Percentiles rank a stretch among this genome's conserved stretches.
phyloP scores from a whole-genome alignment of 1,139 yeast genomes.

The Debaryomyces singareniensis region DNA sequence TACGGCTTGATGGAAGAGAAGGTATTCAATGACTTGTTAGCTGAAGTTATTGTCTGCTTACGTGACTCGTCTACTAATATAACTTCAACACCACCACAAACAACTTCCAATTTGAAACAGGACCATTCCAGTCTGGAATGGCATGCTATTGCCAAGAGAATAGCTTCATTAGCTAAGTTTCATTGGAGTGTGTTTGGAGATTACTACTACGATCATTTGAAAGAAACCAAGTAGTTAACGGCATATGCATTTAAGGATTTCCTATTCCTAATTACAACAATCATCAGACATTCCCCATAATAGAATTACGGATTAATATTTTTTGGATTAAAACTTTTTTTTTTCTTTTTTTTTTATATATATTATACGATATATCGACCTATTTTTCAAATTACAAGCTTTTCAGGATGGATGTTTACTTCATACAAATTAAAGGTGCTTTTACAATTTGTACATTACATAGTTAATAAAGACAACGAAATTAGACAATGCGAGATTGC shows the following conservation, averaged over 20 bases:
- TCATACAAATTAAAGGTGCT: too few species aligned
- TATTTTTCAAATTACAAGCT: too few species aligned
- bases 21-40: slow-evolving; percentile 46
- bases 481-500: too few species aligned
- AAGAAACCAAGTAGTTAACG: slow-evolving; percentile 4
- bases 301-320: not conserved
- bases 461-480: too few species aligned
- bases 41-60: slow-evolving; percentile 17
- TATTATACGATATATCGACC: too few species aligned
- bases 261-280: slow-evolving; percentile 1
- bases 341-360: slow-evolving; percentile 4
- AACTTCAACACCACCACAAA: slow-evolving; percentile 4
- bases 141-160: slow-evolving; percentile 43
- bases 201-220: slow-evolving; percentile 32
- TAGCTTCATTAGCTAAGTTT: slow-evolving; percentile 56
- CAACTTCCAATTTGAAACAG: slow-evolving; percentile 15
- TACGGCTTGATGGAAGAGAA: slow-evolving; percentile 73
- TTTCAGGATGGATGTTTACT: too few species aligned
- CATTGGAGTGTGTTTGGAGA: slow-evolving; percentile 72
- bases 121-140: too few species aligned
- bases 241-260: not conserved
- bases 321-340: slow-evolving; percentile 2
- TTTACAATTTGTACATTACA: too few species aligned
- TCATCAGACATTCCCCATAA: not conserved
- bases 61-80: slow-evolving; percentile 9